These are phyloP conservation scores for Chytriomyces confervae DNA, from an alignment of 192 early-diverging fungal species.

Conservation along the genomic window DNA sequence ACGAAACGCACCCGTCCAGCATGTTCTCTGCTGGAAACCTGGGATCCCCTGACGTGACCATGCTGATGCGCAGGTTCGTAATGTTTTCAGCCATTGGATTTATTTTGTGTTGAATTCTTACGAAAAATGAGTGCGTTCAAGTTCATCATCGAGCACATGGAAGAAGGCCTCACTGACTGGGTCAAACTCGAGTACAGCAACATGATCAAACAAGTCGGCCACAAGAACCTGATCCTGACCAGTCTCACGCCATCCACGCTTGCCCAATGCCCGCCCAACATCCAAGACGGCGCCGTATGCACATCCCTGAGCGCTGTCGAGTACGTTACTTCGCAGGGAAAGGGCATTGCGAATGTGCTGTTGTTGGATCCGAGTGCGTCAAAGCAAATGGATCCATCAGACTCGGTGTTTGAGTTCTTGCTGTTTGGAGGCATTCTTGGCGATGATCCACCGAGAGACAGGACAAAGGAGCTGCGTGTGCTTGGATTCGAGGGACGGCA, in stretches of 20 bases:
- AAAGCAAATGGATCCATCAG: slow-evolving; percentile 56
- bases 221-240: slow-evolving; percentile 66
- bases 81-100: slow-evolving; percentile 37
- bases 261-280: slow-evolving; percentile 41
- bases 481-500: slow-evolving; percentile 76
- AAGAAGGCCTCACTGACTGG: slow-evolving; percentile 51
- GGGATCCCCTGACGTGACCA: slow-evolving; percentile 29
- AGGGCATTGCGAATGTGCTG: slow-evolving; percentile 59
- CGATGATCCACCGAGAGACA: slow-evolving; percentile 58
- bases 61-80: slow-evolving; percentile 23
- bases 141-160: slow-evolving; percentile 82
- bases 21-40: slow-evolving; percentile 29
- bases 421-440: slow-evolving; percentile 82
- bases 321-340: neutral
- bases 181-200: slow-evolving; percentile 74
- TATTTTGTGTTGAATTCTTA: slow-evolving; percentile 31
- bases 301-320: slow-evolving; percentile 33
- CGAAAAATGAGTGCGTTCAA: slow-evolving; percentile 26
- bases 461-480: slow-evolving; percentile 63
- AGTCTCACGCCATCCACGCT: slow-evolving; percentile 59
- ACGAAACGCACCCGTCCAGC: slow-evolving; percentile 21
- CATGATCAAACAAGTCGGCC: slow-evolving; percentile 67
- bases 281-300: slow-evolving; percentile 47
- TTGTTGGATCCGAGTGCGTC: slow-evolving; percentile 73
- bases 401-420: slow-evolving; percentile 67